Evolutionary conservation across 768 basidiomycete genomes (phyloP).

Genomic region (Kwoniella sp.): DNA sequence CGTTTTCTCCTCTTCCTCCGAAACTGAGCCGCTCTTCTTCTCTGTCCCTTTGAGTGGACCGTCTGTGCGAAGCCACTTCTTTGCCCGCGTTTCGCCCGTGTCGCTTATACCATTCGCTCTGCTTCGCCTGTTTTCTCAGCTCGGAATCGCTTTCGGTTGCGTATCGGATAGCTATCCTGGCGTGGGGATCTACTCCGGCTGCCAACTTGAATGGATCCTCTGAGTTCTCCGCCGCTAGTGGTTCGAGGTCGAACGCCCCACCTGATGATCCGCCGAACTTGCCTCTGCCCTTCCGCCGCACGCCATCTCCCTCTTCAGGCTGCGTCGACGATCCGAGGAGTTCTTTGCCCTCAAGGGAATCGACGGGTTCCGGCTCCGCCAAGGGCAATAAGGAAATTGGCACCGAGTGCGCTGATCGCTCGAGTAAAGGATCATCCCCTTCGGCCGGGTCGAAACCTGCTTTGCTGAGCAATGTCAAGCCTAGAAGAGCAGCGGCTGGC

Average conservation of each 20-base stretch:
- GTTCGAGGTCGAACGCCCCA: conserved; percentile 11
- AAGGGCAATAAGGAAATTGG: conserved; percentile 42
- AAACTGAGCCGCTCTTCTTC: conserved; percentile 20
- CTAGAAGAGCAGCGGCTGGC: conserved; percentile 40
- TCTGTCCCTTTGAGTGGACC: conserved; percentile 19
- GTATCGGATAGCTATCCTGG: conserved; percentile 48
- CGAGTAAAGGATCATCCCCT: conserved; percentile 51
- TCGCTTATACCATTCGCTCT: conserved; percentile 48
- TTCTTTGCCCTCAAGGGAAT: conserved; percentile 34
- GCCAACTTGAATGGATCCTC: conserved; percentile 28
- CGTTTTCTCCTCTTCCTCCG: conserved; percentile 18
- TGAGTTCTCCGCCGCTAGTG: conserved; percentile 6
- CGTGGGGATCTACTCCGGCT: conserved; percentile 44
- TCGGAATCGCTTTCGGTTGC: conserved; percentile 43
- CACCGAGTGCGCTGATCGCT: conserved; percentile 51
- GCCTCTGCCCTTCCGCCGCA: conserved; percentile 38
- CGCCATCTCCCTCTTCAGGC: neutral
- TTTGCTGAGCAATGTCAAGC: conserved; percentile 48
- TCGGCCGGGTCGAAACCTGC: conserved; percentile 53
- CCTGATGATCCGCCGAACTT: conserved; percentile 23
- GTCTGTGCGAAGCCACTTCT: conserved; percentile 27
- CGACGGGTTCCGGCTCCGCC: conserved; percentile 25
- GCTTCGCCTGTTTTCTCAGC: conserved; percentile 40
- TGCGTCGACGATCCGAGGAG: conserved; percentile 11
- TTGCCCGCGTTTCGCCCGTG: conserved; percentile 51